Percentiles rank a stretch among this genome's conserved stretches.
Conservation (phyloP, 2,329 filamentous ascomycete species). For the Triangularia verruculosa region DNA sequence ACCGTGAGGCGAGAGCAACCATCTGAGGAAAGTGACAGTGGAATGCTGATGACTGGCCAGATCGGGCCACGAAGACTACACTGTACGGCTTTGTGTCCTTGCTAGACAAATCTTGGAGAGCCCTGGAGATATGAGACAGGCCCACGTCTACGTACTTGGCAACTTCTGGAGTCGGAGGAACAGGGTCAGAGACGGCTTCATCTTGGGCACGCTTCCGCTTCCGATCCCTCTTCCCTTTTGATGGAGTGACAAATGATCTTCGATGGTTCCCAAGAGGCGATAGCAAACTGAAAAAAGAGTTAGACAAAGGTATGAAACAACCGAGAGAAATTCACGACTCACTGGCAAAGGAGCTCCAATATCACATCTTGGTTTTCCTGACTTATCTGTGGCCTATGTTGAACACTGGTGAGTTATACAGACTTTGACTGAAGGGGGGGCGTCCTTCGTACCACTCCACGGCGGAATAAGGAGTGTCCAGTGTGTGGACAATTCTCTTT, state of each 20-base stretch:
- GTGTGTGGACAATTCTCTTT: constrained; percentile 57
- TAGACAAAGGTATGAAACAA: not conserved
- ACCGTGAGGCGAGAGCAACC: constrained; percentile 44
- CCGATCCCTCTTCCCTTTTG: constrained; percentile 51
- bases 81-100: constrained; percentile 37
- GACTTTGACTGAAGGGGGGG: not conserved
- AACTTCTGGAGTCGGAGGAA: constrained; percentile 50
- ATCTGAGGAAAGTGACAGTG: constrained; percentile 57
- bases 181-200: constrained; percentile 7
- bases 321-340: constrained; percentile 28
- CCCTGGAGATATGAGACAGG: constrained; percentile 59
- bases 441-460: constrained; percentile 52
- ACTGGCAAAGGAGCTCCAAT: constrained; percentile 66
- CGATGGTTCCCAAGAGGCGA: constrained; percentile 63
- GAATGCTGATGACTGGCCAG: constrained; percentile 56
- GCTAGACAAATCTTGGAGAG: constrained; percentile 45
- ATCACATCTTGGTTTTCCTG: constrained; percentile 60
- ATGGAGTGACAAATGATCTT: constrained; percentile 49
- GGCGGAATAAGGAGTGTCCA: constrained; percentile 47
- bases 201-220: constrained; percentile 21
- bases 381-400: constrained; percentile 57
- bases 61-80: constrained; percentile 56
- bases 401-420: not conserved
- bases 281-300: constrained; percentile 49
- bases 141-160: constrained; percentile 60